A percentile compares a stretch with the other conserved stretches of the same genome.
phyloP scores from a whole-genome alignment of 768 basidiomycete species.

The Kwoniella bestiolae region DNA sequence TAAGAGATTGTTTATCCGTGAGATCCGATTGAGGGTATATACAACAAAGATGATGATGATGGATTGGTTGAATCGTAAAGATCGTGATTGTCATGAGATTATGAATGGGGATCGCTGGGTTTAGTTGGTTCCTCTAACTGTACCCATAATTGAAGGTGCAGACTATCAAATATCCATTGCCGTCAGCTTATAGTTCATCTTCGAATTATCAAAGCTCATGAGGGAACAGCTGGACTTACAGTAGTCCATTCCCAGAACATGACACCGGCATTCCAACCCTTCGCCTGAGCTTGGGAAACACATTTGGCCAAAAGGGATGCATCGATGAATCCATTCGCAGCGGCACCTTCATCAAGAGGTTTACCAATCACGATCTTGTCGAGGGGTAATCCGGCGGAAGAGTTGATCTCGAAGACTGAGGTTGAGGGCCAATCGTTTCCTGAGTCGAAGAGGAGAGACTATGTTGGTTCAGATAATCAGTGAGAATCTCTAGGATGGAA shows the following conservation, averaged over 20 bases:
- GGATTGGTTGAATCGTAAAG: not conserved
- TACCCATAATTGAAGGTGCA: conserved; percentile 43
- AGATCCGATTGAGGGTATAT: not conserved
- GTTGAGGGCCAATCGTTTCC: conserved; percentile 68
- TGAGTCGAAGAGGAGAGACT: conserved; percentile 64
- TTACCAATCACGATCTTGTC: conserved; percentile 78
- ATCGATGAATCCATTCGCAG: conserved; percentile 66
- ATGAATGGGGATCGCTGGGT: not conserved
- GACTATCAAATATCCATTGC: conserved; percentile 18
- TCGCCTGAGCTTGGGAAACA: conserved; percentile 65
- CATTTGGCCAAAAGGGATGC: conserved; percentile 67
- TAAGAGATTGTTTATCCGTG: too few relatives aligned
- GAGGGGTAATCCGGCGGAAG: conserved; percentile 63
- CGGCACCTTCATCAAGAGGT: conserved; percentile 64
- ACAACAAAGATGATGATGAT: not conserved
- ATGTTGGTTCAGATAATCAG: conserved; percentile 3
- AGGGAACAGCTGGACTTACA: conserved; percentile 33
- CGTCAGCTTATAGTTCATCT: not conserved
- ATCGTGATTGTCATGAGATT: not conserved
- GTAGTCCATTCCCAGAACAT: conserved; percentile 57
- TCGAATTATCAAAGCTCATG: not conserved
- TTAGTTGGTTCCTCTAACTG: conserved; percentile 22
- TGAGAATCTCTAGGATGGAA: not conserved
- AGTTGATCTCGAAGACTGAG: conserved; percentile 67
- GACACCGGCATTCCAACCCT: conserved; percentile 65